phyloP scores from a whole-genome alignment of 1,284 basidiomycete genomes.

The Uromyces viciae-fabae region DNA sequence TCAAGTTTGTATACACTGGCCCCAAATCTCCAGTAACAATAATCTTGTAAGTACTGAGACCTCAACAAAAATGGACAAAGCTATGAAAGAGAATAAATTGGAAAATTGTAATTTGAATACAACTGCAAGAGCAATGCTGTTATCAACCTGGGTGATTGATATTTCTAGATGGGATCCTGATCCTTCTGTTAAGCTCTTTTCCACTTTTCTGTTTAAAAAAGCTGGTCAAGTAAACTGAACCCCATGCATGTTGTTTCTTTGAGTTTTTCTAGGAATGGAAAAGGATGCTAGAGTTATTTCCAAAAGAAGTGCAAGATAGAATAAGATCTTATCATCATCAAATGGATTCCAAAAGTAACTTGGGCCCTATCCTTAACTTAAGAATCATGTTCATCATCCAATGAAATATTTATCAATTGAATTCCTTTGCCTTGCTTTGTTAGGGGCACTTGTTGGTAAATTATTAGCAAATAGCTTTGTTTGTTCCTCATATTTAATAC shows the following conservation, averaged over 20 bases:
- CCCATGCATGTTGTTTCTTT: neutral
- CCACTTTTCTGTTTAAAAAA: neutral
- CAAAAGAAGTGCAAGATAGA: neutral
- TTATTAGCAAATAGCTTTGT: constrained; percentile 31
- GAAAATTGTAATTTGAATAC: too few species aligned
- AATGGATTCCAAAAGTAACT: constrained; percentile 20
- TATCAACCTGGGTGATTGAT: constrained; percentile 22
- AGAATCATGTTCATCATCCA: too few species aligned
- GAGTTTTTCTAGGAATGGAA: constrained; percentile 1
- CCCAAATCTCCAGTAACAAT: too few species aligned
- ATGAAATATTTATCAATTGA: too few species aligned
- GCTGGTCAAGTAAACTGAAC: neutral
- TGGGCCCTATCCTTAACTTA: neutral
- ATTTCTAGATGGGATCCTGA: constrained; percentile 16
- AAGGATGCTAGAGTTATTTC: neutral
- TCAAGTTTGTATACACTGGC: too few species aligned
- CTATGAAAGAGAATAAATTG: too few species aligned
- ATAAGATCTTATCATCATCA: constrained; percentile 13
- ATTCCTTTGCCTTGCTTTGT: too few species aligned
- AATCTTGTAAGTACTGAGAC: too few species aligned
- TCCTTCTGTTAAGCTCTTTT: neutral
- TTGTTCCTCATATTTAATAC: constrained; percentile 7
- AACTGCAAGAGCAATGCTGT: too few species aligned
- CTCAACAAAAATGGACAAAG: too few species aligned
- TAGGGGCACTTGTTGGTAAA: constrained; percentile 35